Percentiles rank a stretch among this genome's conserved stretches.
Conservation (phyloP, 352 stramenopile genomes). For the Thraustotheca clavata region DNA sequence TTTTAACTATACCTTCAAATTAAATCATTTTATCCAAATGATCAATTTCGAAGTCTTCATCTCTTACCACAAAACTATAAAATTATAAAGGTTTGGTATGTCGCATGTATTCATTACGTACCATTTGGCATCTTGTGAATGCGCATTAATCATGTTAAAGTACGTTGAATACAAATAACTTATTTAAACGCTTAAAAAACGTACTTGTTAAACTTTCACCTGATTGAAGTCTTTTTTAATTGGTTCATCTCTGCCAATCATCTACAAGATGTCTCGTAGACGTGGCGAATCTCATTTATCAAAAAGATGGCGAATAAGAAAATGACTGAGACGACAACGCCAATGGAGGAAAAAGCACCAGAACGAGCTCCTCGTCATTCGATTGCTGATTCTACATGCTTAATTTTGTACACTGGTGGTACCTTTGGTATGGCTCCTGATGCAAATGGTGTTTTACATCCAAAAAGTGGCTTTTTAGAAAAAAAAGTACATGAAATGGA, state of each 20-base stretch:
- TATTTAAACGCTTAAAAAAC: too few relatives aligned
- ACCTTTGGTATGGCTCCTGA: constrained; percentile 88
- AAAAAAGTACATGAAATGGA: constrained; percentile 84
- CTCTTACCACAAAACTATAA: too few relatives aligned
- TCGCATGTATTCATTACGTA: too few relatives aligned
- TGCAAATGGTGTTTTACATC: constrained; percentile 64
- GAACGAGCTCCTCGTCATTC: neutral
- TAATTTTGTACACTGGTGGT: constrained; percentile 87
- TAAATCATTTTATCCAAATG: too few relatives aligned
- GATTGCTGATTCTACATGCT: constrained; percentile 43
- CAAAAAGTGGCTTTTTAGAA: constrained; percentile 78
- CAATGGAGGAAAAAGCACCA: constrained; percentile 1
- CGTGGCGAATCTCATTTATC: neutral
- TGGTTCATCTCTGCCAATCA: neutral
- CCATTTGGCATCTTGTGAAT: too few relatives aligned
- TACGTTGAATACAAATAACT: too few relatives aligned
- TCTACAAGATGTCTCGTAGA: neutral
- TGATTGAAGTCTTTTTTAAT: neutral
- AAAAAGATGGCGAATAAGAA: neutral
- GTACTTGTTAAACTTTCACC: too few relatives aligned
- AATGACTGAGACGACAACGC: neutral
- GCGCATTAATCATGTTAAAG: too few relatives aligned
- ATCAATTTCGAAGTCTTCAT: too few relatives aligned
- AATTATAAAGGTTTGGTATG: too few relatives aligned
- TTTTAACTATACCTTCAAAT: too few relatives aligned